phyloP scores from a whole-genome alignment of 2,329 filamentous ascomycete genomes.

The Monilinia laxa region DNA sequence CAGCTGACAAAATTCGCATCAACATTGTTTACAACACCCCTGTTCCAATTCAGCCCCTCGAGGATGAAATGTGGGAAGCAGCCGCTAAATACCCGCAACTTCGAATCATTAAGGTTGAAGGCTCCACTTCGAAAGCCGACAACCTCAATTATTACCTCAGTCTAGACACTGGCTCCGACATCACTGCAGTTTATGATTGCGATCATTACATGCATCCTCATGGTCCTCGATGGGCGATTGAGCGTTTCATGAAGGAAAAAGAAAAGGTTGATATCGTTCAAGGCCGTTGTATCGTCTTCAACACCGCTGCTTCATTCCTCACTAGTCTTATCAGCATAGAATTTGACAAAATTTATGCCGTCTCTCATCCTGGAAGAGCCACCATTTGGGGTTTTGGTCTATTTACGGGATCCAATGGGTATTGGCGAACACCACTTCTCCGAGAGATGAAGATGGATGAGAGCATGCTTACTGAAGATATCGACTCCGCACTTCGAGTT shows the following conservation, averaged over 20 bases:
- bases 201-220: conserved; percentile 52
- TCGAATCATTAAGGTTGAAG: conserved; percentile 48
- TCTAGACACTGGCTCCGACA: conserved; percentile 46
- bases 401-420: conserved; percentile 48
- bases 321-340: conserved; percentile 50
- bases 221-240: conserved; percentile 49
- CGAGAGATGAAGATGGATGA: conserved; percentile 49
- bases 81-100: conserved; percentile 44
- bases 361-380: conserved; percentile 50
- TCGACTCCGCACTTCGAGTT: conserved; percentile 50
- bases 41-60: conserved; percentile 47
- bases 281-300: conserved; percentile 51
- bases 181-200: conserved; percentile 51
- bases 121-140: conserved; percentile 51
- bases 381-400: conserved; percentile 50
- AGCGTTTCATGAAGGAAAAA: conserved; percentile 46
- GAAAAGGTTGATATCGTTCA: conserved; percentile 49
- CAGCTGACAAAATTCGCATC: conserved; percentile 47
- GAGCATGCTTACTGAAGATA: conserved; percentile 51
- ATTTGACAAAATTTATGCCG: conserved; percentile 53
- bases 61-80: conserved; percentile 45
- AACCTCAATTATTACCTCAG: conserved; percentile 51
- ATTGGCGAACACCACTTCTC: conserved; percentile 48
- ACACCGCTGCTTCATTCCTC: conserved; percentile 46
- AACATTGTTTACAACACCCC: conserved; percentile 53